phyloP scores from a whole-genome alignment of 768 basidiomycete species.

The Naematelia aurantialba region DNA sequence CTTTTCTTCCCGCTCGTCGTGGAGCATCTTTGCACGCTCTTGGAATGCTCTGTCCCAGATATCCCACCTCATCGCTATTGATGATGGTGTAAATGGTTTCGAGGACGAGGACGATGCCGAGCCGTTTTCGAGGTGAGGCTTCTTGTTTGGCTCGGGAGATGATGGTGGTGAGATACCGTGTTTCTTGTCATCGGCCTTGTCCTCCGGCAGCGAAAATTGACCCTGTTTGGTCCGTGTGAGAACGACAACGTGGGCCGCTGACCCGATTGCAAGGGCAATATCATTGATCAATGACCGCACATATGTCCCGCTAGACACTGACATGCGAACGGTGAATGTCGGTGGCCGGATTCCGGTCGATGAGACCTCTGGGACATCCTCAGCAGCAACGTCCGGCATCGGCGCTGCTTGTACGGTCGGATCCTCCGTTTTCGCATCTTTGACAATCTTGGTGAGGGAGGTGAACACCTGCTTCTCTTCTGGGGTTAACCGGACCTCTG shows the following conservation, averaged over 20 bases:
- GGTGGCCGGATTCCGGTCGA: conserved; percentile 55
- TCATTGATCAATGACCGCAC: conserved; percentile 95
- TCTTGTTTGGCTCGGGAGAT: neutral
- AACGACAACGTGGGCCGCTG: conserved; percentile 89
- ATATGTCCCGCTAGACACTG: conserved; percentile 92
- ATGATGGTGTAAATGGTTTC: conserved; percentile 56
- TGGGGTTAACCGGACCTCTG: conserved; percentile 63
- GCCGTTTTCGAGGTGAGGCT: neutral
- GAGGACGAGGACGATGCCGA: neutral
- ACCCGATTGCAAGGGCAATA: conserved; percentile 74
- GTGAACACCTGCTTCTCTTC: conserved; percentile 69
- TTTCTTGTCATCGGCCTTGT: conserved; percentile 14
- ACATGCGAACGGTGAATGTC: conserved; percentile 84
- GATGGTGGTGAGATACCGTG: conserved; percentile 1
- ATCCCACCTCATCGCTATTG: conserved; percentile 37
- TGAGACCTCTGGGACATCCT: conserved; percentile 29
- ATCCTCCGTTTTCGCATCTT: conserved; percentile 21
- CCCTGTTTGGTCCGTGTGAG: conserved; percentile 87
- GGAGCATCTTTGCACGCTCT: conserved; percentile 61
- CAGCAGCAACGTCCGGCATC: conserved; percentile 24
- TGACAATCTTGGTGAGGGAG: conserved; percentile 57
- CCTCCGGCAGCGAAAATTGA: conserved; percentile 55
- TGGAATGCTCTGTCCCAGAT: conserved; percentile 44
- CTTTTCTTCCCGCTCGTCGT: conserved; percentile 25
- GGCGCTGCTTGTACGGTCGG: neutral